Conservation (phyloP, 73 alveolate genomes). For the Tetrahymena elliotti region DNA sequence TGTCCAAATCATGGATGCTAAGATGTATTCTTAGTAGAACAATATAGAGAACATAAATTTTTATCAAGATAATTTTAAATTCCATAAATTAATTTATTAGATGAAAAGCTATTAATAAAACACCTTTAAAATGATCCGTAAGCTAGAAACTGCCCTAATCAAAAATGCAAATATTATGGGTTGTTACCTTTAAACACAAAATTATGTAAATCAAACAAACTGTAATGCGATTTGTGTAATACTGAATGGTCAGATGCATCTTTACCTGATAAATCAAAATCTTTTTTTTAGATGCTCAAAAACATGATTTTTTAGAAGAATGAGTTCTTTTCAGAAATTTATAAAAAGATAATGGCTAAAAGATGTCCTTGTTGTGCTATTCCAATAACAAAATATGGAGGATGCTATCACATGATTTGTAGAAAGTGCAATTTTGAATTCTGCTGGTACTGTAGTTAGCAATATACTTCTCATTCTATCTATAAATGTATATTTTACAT, state of each 20-base stretch:
- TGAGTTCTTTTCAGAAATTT: not conserved
- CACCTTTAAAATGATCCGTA: not conserved
- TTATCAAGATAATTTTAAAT: not conserved
- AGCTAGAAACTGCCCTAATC: not conserved
- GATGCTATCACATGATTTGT: not conserved
- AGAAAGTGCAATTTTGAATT: not conserved
- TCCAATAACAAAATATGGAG: not conserved
- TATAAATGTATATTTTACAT: not conserved
- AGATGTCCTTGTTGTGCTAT: not conserved
- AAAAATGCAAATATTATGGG: not conserved
- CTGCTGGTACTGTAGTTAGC: not conserved
- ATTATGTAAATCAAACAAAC: not conserved
- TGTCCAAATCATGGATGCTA: not conserved
- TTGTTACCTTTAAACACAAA: not conserved
- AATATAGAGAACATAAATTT: not conserved
- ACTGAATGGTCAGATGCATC: not conserved
- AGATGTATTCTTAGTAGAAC: not conserved
- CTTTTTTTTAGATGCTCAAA: not conserved
- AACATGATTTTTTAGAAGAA: not conserved
- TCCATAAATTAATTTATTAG: not conserved
- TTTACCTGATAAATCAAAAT: not conserved
- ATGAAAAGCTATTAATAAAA: not conserved
- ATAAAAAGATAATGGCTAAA: not conserved
- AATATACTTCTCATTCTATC: not conserved
- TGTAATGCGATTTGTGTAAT: not conserved